phyloP scores from a whole-genome alignment of 148 eudicot genomes.

The Nepenthes gracilis region DNA sequence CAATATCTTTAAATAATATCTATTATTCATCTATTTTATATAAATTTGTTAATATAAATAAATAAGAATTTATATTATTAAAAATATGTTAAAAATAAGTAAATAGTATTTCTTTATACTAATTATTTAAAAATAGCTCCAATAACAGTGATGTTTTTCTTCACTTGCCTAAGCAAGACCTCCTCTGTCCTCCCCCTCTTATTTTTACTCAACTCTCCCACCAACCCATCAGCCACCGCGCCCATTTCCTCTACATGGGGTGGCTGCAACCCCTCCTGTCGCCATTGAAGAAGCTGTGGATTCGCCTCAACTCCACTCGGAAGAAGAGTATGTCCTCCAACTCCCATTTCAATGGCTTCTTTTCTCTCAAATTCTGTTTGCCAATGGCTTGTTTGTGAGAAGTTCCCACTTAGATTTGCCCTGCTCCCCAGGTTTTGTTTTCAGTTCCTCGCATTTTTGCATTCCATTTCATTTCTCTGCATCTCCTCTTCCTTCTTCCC shows the following conservation, averaged over 20 bases:
- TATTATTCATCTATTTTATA: too few species aligned
- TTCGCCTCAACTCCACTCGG: slow-evolving; percentile 54
- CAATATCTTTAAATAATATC: too few species aligned
- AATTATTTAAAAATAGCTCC: slow-evolving; percentile 10
- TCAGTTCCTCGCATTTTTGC: too few species aligned
- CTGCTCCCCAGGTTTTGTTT: too few species aligned
- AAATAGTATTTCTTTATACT: too few species aligned
- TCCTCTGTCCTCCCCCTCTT: slow-evolving; percentile 11
- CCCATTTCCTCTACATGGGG: slow-evolving; percentile 48
- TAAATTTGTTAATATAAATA: too few species aligned
- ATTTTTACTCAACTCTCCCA: slow-evolving; percentile 12
- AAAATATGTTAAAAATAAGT: too few species aligned
- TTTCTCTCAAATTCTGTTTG: neutral
- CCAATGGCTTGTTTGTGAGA: neutral
- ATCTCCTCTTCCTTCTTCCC: too few species aligned
- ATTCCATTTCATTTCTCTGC: too few species aligned
- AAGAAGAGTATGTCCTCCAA: slow-evolving; percentile 43
- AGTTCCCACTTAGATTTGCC: neutral
- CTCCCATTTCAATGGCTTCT: neutral
- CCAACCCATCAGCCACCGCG: slow-evolving; percentile 46
- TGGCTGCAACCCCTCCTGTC: slow-evolving; percentile 89
- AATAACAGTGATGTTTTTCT: slow-evolving; percentile 20
- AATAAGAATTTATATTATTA: too few species aligned
- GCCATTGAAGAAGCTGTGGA: slow-evolving; percentile 78
- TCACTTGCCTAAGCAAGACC: slow-evolving; percentile 74